phyloP scores from a whole-genome alignment of 371 early-diverging fungal species.

The Synchytrium microbalum region DNA sequence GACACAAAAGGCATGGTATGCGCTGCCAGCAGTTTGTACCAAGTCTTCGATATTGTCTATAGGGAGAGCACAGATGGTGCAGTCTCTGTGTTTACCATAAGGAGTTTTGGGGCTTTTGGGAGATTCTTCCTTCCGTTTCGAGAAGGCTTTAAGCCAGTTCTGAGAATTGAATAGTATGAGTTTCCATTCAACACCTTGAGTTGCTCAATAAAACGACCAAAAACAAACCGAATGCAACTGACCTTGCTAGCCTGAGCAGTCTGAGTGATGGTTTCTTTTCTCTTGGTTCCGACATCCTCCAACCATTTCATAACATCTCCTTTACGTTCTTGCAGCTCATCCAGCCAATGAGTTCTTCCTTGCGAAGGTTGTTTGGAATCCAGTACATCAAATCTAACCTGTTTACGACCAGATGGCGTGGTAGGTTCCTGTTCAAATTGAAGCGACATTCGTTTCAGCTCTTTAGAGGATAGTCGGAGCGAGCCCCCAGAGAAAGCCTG shows the following conservation, averaged over 20 bases:
- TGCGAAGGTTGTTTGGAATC: neutral
- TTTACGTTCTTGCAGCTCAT: neutral
- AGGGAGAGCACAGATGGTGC: neutral
- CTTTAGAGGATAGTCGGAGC: neutral
- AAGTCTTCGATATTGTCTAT: neutral
- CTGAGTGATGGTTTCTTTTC: neutral
- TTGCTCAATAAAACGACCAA: too few species aligned
- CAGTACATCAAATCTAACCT: neutral
- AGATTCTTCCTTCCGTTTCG: neutral
- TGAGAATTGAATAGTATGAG: too few species aligned
- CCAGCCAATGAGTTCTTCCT: conserved; percentile 1
- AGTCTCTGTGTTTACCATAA: too few species aligned
- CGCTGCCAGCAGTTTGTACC: neutral
- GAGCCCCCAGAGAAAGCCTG: neutral
- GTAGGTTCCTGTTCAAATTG: neutral
- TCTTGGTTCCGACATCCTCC: neutral
- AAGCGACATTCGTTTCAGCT: too few species aligned
- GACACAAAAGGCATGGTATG: neutral
- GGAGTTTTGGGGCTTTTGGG: too few species aligned
- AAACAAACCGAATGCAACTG: too few species aligned
- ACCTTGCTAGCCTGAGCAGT: neutral
- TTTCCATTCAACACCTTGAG: too few species aligned
- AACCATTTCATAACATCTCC: neutral
- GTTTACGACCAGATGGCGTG: neutral
- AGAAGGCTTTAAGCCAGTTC: neutral